Base-by-base conservation (phyloP, 352 stramenopile species). In the Elongisporangium undulatum region DNA sequence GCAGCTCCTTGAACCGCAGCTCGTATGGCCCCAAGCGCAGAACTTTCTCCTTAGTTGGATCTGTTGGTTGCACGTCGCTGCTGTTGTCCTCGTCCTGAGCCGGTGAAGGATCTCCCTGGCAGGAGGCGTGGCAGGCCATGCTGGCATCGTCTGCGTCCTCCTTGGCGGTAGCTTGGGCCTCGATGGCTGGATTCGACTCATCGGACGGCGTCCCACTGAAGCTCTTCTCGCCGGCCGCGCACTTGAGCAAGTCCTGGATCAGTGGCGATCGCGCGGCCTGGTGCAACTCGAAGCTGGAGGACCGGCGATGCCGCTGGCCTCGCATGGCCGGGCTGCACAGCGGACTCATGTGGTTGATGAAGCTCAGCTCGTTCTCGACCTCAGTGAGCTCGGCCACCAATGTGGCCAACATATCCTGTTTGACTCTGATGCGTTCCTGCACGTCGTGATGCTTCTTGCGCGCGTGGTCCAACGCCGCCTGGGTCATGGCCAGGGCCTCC, bases 311-410 rank as follows among this genome's bases (percentile, higher is more conserved):
- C 17, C 22, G 0, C 24, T 22, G 3, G 13, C 9, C 19, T 8
- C 26, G 6, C 9, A 26, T 38, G 2, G 22, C 39, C 20, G 12
- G 13, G 8, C 38, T 21, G 22, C 34, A 45, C 34, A 45, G 10
- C 5, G 52, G 57, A n/a, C 41, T 57, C 1, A 77, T 26, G 1
- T 75, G 68, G 9, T 69, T 79, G 49, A 88, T 88, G 19, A 87
- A 69, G 26, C 62, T 45, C 9, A 90, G 64, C 48, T 88, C 77
- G 8, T 71, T 68, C 53, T 90, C 78, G 2, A 90, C 72, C 10
- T 87, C 77, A 34, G 82, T 82, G 3, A 90, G 63, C 57, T 90
- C 80, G 2, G 70, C 66, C 0, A 90, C 62, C 8, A 90, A 64
- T 7, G 75, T 71, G 13, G 75, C 65, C 49, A 88, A 65, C 4